Percentiles rank a stretch among this genome's conserved stretches.
These are phyloP conservation scores for Trypanosomatidae sp. DNA, from an alignment of 208 protist genomes.

Conservation along the genomic window DNA sequence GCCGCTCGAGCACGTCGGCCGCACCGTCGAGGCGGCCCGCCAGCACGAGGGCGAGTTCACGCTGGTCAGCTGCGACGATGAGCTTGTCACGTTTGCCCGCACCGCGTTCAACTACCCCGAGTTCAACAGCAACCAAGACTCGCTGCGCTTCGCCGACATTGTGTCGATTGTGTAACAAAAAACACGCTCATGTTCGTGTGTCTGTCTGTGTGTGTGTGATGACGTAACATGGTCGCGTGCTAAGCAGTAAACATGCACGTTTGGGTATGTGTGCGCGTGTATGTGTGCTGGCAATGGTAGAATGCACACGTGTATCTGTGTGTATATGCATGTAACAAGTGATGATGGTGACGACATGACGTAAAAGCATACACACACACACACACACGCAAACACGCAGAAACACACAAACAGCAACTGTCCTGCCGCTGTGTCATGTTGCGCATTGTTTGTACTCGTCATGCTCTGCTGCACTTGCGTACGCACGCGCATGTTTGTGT, in stretches of 20 bases:
- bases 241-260: background rate
- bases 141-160: conserved; percentile 46
- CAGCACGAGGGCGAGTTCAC: conserved; percentile 41
- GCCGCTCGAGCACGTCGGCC: conserved; percentile 19
- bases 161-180: conserved; percentile 1
- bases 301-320: background rate
- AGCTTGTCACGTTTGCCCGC: conserved; percentile 37
- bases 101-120: conserved; percentile 66
- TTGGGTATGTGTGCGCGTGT: background rate
- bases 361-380: too few relatives aligned
- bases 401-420: too few relatives aligned
- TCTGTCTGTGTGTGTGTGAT: background rate
- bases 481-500: too few relatives aligned
- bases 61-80: conserved; percentile 18
- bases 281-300: background rate
- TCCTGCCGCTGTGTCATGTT: too few relatives aligned
- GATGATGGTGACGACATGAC: background rate
- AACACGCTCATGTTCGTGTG: background rate
- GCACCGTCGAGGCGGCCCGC: conserved; percentile 45
- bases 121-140: conserved; percentile 35
- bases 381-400: too few relatives aligned
- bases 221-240: background rate
- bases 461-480: too few relatives aligned
- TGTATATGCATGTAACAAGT: background rate
- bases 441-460: too few relatives aligned